phyloP scores from a whole-genome alignment of 1,284 basidiomycete genomes.

The Hortiboletus rubellus region DNA sequence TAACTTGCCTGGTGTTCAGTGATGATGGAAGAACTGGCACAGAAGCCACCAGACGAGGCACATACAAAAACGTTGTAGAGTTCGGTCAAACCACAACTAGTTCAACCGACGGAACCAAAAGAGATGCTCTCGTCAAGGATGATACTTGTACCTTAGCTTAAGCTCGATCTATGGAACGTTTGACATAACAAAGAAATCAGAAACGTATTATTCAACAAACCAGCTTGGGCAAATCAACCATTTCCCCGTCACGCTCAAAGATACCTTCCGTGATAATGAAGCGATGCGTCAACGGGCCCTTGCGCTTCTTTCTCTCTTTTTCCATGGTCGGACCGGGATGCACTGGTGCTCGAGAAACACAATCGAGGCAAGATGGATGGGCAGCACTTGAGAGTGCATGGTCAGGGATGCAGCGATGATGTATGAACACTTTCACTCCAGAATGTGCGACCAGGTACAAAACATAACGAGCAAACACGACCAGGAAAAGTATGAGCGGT shows the following conservation, averaged over 20 bases:
- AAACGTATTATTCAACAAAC: slow-evolving; percentile 48
- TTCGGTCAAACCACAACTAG: slow-evolving; percentile 94
- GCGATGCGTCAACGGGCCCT: slow-evolving; percentile 79
- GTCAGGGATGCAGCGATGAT: no score
- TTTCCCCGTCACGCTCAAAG: slow-evolving; percentile 92
- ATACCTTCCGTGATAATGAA: slow-evolving; percentile 99
- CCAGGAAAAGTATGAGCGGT: no score
- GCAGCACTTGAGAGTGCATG: no score
- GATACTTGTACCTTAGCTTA: slow-evolving; percentile 96
- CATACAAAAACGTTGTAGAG: slow-evolving; percentile 87
- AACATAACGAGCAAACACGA: no score
- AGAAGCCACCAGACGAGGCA: slow-evolving; percentile 87
- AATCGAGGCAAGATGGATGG: no score
- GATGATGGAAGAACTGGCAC: slow-evolving; percentile 84
- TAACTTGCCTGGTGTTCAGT: slow-evolving; percentile 79
- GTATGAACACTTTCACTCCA: no score
- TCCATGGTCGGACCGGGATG: slow-evolving; percentile 45
- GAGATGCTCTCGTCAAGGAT: slow-evolving; percentile 95
- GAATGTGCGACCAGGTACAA: no score
- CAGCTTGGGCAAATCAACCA: slow-evolving; percentile 88
- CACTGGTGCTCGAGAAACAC: no score
- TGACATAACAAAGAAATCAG: not conserved
- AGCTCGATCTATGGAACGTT: slow-evolving; percentile 74
- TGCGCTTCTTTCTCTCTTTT: slow-evolving; percentile 85
- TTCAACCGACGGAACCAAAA: slow-evolving; percentile 90